Evolutionary conservation across 768 basidiomycete species (phyloP), one percentile per base, ranked within the genome.

Genomic region (Cubamyces sp.): DNA sequence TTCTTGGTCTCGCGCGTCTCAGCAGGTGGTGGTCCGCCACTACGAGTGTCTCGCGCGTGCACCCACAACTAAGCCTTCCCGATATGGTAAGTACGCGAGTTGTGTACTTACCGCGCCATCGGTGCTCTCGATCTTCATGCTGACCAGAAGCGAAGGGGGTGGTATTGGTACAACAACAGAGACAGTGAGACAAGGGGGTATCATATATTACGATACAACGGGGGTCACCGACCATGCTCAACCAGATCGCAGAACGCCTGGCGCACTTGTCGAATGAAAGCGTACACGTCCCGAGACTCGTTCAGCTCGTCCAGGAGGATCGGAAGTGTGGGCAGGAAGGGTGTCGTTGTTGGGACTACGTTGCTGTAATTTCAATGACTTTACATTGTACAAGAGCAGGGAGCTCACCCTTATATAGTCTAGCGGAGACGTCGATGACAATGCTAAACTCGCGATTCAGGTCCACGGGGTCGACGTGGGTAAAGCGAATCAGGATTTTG

Each of bases 341-440:
- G 94, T 8, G 87, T 88, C 6, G 87, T 86, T 23, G 90, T 92
- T n/a, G 91, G 82, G 0, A 95, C 94, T 96, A 68, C 30, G 5
- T 28, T 15, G 21, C 26, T 15, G 3, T 9, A 14, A 23, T 7
- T 15, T 4, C 25, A 12, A 4, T 6, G 25, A 3, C 14, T 15
- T 30, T 25, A 25, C 23, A 6, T 28, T 30, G 39, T 37, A 53
- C 19, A 19, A 41, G 26, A 30, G 16, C 26, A n/a, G n/a, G n/a
- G 23, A 39, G 40, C 81, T 39, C 47, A 93, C 94, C 90, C 79
- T 83, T 83, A 68, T 91, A 93, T 3, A 76, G 75, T 25, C 78
- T 74, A 23, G 75, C 75, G 3, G 87, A 85, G 19, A 92, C 78
- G 69, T 96, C 91, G n/a, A 95, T 72, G 0, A 93, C 86, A 60